Percentiles rank a stretch among this genome's conserved stretches.
These are phyloP conservation scores for Phialemoniopsis sp. DNA, from an alignment of 2,329 filamentous ascomycete genomes.

Conservation along the genomic window DNA sequence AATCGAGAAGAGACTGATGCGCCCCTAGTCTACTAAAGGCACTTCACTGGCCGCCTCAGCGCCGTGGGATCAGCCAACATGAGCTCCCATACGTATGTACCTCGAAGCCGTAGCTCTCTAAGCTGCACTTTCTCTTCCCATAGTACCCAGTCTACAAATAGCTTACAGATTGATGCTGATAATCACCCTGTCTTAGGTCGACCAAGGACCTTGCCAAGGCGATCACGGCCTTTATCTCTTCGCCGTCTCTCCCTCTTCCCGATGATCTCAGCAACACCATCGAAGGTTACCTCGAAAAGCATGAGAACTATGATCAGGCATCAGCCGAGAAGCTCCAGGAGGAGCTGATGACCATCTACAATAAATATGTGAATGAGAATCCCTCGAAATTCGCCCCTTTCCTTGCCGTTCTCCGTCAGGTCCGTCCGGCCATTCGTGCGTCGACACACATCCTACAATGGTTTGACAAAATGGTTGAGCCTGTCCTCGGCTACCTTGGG, in stretches of 20 bases:
- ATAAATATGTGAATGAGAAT: constrained; percentile 55
- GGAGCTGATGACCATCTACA: constrained; percentile 64
- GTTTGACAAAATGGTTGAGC: constrained; percentile 62
- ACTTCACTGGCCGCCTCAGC: no score
- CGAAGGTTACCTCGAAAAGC: constrained; percentile 63
- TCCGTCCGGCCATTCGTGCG: constrained; percentile 61
- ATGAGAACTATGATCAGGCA: constrained; percentile 63
- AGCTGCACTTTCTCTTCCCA: no score
- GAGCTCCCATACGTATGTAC: no score
- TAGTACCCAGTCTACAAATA: no score
- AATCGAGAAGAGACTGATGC: no score
- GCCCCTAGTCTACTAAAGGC: no score
- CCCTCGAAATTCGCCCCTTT: constrained; percentile 58
- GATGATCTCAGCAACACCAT: constrained; percentile 60
- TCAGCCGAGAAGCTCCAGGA: constrained; percentile 70
- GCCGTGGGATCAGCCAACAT: no score
- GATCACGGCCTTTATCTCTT: constrained; percentile 41
- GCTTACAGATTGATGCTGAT: no score
- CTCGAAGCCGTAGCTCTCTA: no score
- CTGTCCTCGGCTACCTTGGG: constrained; percentile 49
- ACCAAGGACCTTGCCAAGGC: constrained; percentile 58
- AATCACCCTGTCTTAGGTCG: constrained; percentile 30
- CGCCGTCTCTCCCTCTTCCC: constrained; percentile 57
- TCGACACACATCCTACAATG: constrained; percentile 63
- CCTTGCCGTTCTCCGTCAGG: constrained; percentile 58